Percentiles rank a stretch among this genome's conserved stretches.
Conservation (phyloP, 805 yeast genomes). For the Pichia insulana region DNA sequence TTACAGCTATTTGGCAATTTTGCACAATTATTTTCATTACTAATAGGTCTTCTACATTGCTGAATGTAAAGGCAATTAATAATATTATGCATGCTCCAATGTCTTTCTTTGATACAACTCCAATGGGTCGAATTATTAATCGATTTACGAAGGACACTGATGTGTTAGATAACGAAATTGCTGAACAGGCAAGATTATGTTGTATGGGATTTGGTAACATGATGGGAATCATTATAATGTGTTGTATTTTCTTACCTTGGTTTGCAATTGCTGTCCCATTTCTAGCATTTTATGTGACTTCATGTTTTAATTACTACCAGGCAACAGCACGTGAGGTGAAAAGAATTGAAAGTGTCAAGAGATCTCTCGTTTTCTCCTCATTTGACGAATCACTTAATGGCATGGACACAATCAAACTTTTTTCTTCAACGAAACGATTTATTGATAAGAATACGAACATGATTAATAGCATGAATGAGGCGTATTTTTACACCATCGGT, state of each 20-base stretch:
- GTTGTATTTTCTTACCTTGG: constrained; percentile 45
- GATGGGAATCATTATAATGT: constrained; percentile 28
- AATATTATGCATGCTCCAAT: constrained; percentile 69
- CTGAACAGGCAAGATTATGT: constrained; percentile 60
- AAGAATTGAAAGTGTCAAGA: constrained; percentile 61
- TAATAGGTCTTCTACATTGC: constrained; percentile 42
- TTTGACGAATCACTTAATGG: constrained; percentile 69
- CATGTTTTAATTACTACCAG: constrained; percentile 49
- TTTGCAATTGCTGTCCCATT: constrained; percentile 59
- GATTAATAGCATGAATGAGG: constrained; percentile 57
- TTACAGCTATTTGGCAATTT: constrained; percentile 37
- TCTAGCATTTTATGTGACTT: constrained; percentile 34
- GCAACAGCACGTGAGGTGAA: constrained; percentile 70
- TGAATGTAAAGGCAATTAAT: constrained; percentile 55
- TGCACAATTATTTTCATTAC: constrained; percentile 40
- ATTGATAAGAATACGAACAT: constrained; percentile 35
- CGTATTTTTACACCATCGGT: constrained; percentile 54
- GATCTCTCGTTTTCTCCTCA: constrained; percentile 63
- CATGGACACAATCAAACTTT: constrained; percentile 54
- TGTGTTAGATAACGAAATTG: constrained; percentile 69
- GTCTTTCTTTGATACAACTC: constrained; percentile 77
- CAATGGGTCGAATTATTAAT: constrained; percentile 78
- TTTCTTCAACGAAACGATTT: constrained; percentile 39
- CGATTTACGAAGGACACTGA: constrained; percentile 86
- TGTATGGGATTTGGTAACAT: constrained; percentile 38